Base-by-base conservation (phyloP, 805 yeast species). In the Ogataea polymorpha region DNA sequence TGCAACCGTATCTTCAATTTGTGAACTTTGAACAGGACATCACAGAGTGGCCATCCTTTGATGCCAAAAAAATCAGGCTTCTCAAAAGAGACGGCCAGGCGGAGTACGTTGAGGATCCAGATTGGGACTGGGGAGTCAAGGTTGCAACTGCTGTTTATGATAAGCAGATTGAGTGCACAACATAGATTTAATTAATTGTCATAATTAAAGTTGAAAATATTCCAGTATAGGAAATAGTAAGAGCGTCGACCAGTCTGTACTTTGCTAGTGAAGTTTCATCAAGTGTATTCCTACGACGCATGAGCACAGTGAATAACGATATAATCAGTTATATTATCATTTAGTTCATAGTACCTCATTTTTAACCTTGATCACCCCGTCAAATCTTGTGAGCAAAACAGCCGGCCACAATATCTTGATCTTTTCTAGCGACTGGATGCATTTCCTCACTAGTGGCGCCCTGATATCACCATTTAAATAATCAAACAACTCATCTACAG, bases 101-200 rank as follows among this genome's bases (percentile, higher is more conserved):
- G 12, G 40, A 42, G 23, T 54, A 58, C 32, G 47, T 43, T 7
- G 57, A 55, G 10, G 72, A 67, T 46, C 49, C 54, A 2, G 48
- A 53, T 33, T 67, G 71, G 70, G 58, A 61, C 11, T 63, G 68
- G 66, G 67, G 67, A 25, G 49, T 59, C 33, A 61, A 60, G 32
- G 67, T 66, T 23, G 54, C 68, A 2, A 48, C 55, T 23, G 55
- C 53, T 13, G 60, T 62, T 24, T 61, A 38, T 51, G 55, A 48
- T 13, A 43, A 45, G 12, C 39, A 36, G 21, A 30, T 23, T 10
- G 9, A 24, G 21, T 20, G 21, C 21, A 7, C 21, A 20, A 20
- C 21, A 20, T 20, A 20, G 21, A 20, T 20, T 20, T 7, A 20
- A 20, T 20, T 20, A 20, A 20, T 20, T 7, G 7, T 7, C 21